phyloP scores from a whole-genome alignment of 371 early-diverging fungal genomes.

The Phascolomyces articulosus region DNA sequence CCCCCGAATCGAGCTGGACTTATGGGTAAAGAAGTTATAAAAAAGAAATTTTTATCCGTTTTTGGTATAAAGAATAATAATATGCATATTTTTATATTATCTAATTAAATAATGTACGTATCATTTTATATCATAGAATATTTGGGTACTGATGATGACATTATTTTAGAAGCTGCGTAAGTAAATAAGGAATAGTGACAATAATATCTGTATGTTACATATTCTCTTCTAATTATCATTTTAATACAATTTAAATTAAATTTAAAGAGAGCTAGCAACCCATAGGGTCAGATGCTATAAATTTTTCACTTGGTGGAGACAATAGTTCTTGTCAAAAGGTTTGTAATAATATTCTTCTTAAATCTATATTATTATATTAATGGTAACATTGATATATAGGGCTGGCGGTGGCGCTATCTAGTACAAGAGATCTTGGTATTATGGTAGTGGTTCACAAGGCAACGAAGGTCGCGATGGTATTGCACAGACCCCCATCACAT shows the following conservation, averaged over 20 bases:
- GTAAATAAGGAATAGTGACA: no score
- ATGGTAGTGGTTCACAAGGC: constrained; percentile 30
- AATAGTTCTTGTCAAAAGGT: constrained; percentile 57
- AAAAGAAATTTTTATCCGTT: no score
- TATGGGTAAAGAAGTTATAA: constrained; percentile 21
- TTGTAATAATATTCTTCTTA: neutral
- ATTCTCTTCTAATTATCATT: no score
- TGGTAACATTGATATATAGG: neutral
- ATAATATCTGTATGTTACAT: no score
- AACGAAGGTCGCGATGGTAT: constrained; percentile 35
- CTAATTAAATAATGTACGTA: no score
- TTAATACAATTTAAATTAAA: no score
- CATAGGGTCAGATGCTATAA: constrained; percentile 49
- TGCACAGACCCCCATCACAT: constrained; percentile 24
- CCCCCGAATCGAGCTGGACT: constrained; percentile 27
- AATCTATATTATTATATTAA: neutral
- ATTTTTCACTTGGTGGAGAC: constrained; percentile 37
- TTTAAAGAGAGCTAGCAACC: no score
- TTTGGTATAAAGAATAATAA: no score
- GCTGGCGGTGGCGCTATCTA: constrained; percentile 22
- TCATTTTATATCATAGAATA: constrained; percentile 13
- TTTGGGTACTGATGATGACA: constrained; percentile 32
- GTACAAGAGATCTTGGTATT: constrained; percentile 17
- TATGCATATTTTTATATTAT: no score
- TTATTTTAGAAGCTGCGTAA: constrained; percentile 34